These are phyloP conservation scores for Marchantia paleacea DNA, from an alignment of 225 moss, liverwort and hornwort genomes.

Conservation along the genomic window DNA sequence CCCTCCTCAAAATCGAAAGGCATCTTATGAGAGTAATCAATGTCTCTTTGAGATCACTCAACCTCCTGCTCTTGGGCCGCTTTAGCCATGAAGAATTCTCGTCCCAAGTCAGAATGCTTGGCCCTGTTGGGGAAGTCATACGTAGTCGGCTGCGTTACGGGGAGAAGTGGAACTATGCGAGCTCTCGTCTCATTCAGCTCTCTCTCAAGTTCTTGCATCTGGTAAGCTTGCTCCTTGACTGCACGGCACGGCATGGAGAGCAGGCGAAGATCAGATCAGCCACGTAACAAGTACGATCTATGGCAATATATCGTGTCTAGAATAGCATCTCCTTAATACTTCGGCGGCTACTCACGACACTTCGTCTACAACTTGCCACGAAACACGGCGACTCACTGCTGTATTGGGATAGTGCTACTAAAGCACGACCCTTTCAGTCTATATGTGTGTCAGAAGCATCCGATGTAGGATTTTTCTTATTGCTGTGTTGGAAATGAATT, in stretches of 20 bases:
- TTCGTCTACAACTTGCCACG: too few relatives aligned
- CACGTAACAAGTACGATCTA: too few relatives aligned
- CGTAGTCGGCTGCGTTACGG: constrained; percentile 19
- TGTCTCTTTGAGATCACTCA: background rate
- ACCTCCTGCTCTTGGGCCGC: background rate
- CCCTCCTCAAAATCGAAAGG: background rate
- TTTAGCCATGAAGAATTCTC: constrained; percentile 6
- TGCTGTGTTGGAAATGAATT: too few relatives aligned
- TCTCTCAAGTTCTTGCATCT: constrained; percentile 28
- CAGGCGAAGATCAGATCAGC: too few relatives aligned
- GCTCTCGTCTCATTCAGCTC: constrained; percentile 37
- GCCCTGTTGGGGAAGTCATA: constrained; percentile 39
- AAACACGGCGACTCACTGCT: too few relatives aligned
- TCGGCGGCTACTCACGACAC: too few relatives aligned
- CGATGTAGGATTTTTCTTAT: too few relatives aligned
- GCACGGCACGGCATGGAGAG: background rate
- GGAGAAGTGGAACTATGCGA: constrained; percentile 37
- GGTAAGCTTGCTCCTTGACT: constrained; percentile 36
- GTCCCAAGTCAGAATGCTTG: constrained; percentile 28
- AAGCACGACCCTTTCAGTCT: too few relatives aligned
- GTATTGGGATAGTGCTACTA: too few relatives aligned
- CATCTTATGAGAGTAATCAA: background rate
- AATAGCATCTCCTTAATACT: too few relatives aligned
- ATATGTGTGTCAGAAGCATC: too few relatives aligned
- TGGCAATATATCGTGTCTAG: too few relatives aligned